Conservation (phyloP, 768 basidiomycete genomes). For the Suillus sp. region DNA sequence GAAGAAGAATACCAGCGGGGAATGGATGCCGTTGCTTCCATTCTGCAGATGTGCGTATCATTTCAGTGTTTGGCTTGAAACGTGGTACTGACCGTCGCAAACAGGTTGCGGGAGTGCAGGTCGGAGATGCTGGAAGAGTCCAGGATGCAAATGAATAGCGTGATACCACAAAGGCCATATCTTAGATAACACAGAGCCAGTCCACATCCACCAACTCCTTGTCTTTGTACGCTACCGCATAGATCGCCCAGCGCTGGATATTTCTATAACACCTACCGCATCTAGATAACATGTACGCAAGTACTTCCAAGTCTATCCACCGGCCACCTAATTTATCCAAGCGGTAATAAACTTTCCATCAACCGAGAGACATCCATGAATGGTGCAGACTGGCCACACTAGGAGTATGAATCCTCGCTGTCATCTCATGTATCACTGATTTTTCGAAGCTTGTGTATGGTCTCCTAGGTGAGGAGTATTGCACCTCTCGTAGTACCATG, state of each 20-base stretch:
- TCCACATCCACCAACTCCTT: background rate
- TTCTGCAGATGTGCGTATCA: conserved; percentile 57
- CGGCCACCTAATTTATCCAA: background rate
- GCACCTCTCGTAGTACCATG: background rate
- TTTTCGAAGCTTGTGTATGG: background rate
- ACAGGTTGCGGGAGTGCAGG: conserved; percentile 63
- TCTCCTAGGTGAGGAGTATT: background rate
- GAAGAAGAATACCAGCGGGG: conserved; percentile 70
- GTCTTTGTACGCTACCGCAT: background rate
- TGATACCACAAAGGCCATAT: background rate
- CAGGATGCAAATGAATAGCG: conserved; percentile 41
- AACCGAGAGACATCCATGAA: background rate
- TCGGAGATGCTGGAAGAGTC: conserved; percentile 66
- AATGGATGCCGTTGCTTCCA: conserved; percentile 60
- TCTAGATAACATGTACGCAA: background rate
- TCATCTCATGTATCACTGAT: background rate
- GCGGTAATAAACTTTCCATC: background rate
- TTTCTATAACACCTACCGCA: background rate
- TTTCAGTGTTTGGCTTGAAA: background rate
- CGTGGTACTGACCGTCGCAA: background rate
- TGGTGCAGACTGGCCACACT: background rate
- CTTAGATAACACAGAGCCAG: background rate
- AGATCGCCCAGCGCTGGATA: background rate
- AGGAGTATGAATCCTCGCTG: background rate
- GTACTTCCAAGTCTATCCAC: background rate